These are phyloP conservation scores for Pyrenophora teres DNA, from an alignment of 2,329 filamentous ascomycete species.

Conservation along the genomic window DNA sequence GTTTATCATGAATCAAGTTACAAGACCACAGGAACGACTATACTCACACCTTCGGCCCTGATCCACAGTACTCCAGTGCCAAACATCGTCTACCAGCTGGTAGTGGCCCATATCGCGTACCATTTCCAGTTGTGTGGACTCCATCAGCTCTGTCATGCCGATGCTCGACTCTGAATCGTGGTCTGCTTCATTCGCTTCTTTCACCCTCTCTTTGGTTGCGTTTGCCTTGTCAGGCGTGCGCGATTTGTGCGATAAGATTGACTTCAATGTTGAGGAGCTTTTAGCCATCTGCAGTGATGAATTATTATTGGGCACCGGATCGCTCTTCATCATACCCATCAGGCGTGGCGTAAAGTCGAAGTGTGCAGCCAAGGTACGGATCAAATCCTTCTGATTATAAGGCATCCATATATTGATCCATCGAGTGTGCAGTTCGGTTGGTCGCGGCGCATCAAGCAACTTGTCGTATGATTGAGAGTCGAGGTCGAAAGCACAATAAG, in stretches of 20 bases:
- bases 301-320: constrained; percentile 49
- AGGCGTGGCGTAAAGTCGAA: constrained; percentile 73
- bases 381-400: constrained; percentile 60
- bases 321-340: constrained; percentile 65
- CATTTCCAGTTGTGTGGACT: constrained; percentile 43
- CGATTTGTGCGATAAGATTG: constrained; percentile 36
- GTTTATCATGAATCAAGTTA: not conserved
- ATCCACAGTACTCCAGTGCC: constrained; percentile 76
- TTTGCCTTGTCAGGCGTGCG: constrained; percentile 27
- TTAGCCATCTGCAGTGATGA: constrained; percentile 27
- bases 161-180: constrained; percentile 44
- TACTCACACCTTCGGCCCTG: constrained; percentile 65
- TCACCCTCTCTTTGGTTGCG: constrained; percentile 18
- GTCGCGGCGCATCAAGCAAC: constrained; percentile 48
- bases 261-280: constrained; percentile 40
- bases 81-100: constrained; percentile 69
- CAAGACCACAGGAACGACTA: not conserved
- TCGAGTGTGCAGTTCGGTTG: constrained; percentile 60
- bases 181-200: constrained; percentile 15
- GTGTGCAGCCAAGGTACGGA: constrained; percentile 61
- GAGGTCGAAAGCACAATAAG: constrained; percentile 63
- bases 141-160: constrained; percentile 44
- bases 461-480: constrained; percentile 49
- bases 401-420: constrained; percentile 81
- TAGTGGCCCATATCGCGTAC: constrained; percentile 56